Evolutionary conservation across 768 basidiomycete species (phyloP), one percentile per base, ranked within the genome.

Genomic region (Tulasnella sp.): DNA sequence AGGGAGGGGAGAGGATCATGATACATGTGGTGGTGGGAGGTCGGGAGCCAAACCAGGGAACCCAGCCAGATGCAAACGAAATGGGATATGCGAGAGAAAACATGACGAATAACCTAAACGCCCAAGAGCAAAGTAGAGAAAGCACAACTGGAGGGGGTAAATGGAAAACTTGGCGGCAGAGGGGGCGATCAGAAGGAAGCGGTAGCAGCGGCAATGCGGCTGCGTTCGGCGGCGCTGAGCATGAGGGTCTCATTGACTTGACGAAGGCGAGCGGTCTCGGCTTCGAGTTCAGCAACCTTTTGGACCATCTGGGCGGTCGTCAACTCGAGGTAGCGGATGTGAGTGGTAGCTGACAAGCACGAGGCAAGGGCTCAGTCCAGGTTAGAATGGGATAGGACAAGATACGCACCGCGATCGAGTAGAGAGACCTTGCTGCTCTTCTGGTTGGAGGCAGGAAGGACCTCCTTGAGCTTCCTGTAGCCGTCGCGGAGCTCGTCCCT

Each of bases 401-500:
- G 9, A n/a, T 2, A 72, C 79, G 49, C 65, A 83, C 83, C 82
- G 66, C 90, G 81, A 65, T 93, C 91, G 63, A 94, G 78, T 57
- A 93, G 74, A 61, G 83, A 86, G 52, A 90, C 86, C 73, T 94
- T 94, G 78, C 84, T 88, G 8, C 86, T 82, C 76, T 91, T 88
- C 77, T 92, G 88, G 74, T 89, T 91, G 45, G 84, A 86, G 59
- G 83, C 76, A 27, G 91, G 91, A 64, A 94, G 82, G 56, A 83
- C 84, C 65, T 89, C 85, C 79, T 89, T 90, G 73, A 94, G 82
- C 58, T 84, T 79, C 64, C 83, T 80, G 71, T 93, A 94, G 59
- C 88, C 90, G 57, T 94, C 90, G 56, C 91, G 77, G 67, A 94
- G 85, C 71, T 94, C 91, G 65, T 93, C 89, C 36, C 91, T 81